These are phyloP conservation scores for Mayamaea pseudoterrestris DNA, from an alignment of 108 stramenopile genomes.

Conservation along the genomic window DNA sequence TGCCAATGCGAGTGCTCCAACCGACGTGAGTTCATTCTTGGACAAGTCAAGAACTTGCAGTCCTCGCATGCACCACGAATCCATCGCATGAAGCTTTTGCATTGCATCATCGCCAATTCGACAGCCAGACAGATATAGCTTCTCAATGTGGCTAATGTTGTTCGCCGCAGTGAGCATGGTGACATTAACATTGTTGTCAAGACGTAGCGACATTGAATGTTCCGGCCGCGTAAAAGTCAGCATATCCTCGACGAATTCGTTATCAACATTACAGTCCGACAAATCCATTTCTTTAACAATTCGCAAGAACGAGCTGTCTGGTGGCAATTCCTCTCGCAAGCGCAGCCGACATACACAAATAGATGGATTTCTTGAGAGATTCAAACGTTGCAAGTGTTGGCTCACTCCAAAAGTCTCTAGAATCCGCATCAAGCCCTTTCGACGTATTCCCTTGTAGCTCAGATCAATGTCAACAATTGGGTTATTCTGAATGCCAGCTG, in stretches of 20 bases:
- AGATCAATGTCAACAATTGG: conserved; percentile 42
- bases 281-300: conserved; percentile 27
- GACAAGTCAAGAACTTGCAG: conserved; percentile 9
- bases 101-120: neutral
- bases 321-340: neutral
- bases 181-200: neutral
- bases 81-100: neutral
- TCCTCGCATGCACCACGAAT: neutral
- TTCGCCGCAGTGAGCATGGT: neutral
- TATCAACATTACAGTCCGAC: conserved; percentile 13
- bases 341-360: too few relatives aligned
- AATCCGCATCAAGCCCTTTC: conserved; percentile 3
- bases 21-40: neutral
- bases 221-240: too few relatives aligned
- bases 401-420: conserved; percentile 14
- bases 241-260: neutral
- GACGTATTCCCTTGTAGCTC: conserved; percentile 36
- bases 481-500: conserved; percentile 12
- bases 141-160: neutral
- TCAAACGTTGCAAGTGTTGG: conserved; percentile 5
- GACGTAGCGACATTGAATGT: neutral
- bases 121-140: neutral
- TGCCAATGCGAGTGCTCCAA: neutral
- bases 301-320: neutral
- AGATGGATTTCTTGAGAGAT: conserved; percentile 2